Evolutionary conservation across 108 stramenopile species (phyloP).

Genomic region (Conticribra weissflogii): DNA sequence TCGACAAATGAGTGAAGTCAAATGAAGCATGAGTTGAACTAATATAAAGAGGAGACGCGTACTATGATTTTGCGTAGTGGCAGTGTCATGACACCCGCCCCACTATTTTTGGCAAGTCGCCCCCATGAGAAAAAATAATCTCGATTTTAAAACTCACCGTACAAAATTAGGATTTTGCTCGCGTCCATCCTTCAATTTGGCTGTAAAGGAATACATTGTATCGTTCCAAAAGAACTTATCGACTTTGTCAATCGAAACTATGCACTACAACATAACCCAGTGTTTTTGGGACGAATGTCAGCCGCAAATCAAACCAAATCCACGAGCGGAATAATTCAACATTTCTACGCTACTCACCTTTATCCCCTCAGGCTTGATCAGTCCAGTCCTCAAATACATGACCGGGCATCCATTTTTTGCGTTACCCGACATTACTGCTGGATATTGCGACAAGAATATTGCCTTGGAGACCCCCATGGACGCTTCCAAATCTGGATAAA

Average conservation of each 20-base stretch:
- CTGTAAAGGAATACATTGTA: constrained; percentile 17
- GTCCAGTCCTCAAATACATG: constrained; percentile 41
- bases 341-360: constrained; percentile 9
- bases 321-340: not conserved
- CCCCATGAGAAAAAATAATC: not conserved
- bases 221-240: constrained; percentile 44
- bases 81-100: not conserved
- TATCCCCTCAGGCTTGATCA: constrained; percentile 40
- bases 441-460: constrained; percentile 45
- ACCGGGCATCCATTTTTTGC: constrained; percentile 52
- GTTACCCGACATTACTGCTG: constrained; percentile 38
- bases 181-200: constrained; percentile 21
- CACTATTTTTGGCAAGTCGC: too few relatives aligned
- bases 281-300: too few relatives aligned
- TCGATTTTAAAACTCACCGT: constrained; percentile 10
- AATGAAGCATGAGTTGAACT: not conserved
- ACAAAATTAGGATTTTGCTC: constrained; percentile 35
- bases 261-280: constrained; percentile 11
- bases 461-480: constrained; percentile 30
- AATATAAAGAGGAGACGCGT: not conserved
- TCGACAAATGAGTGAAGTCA: not conserved
- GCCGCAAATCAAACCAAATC: not conserved
- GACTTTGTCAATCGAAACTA: constrained; percentile 31
- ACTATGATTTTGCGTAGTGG: not conserved
- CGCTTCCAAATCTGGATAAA: constrained; percentile 49